Evolutionary conservation across 768 basidiomycete genomes (phyloP), one percentile per base, ranked within the genome.

Genomic region (Trametes cingulata): DNA sequence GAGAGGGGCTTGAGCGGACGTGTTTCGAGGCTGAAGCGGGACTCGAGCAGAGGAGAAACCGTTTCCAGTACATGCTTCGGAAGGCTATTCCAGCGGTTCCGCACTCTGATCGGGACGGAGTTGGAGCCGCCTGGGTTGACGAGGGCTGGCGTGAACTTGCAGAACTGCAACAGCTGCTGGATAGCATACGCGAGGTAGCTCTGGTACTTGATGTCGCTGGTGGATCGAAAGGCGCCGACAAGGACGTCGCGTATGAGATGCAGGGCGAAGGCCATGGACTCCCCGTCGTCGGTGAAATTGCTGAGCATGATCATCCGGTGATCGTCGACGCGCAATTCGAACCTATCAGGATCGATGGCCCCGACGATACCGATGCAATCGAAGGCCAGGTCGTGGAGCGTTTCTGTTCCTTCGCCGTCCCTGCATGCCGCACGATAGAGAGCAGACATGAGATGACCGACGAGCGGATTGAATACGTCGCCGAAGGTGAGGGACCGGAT

Each of bases 331-430:
- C 77, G 75, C 19, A 93, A 78, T 63, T 92, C 88, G 67, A 90
- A 90, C 49, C 97, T 82, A 76, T 98, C 96, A 0, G 96, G 96
- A 73, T 99, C 97, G 17, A 95, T 81, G 2, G 97, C 97, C 6
- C 97, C 97, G 13, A 98, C 75, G 20, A 92, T 83, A 1, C 95
- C 94, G 56, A 98, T 85, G 69, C 93, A 97, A 69, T 97, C 92
- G 68, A 88, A 95, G 0, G 93, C 89, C 19, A 91, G 73, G 42
- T 84, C 75, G 17, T 86, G 85, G 9, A 94, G 68, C 1, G 78
- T 68, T 45, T 95, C 89, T 6, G 81, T 80, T 6, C 82, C 85
- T 48, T 95, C 92, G 0, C 86, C 87, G 63, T 96, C 94, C 9
- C 92, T 83, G 53, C 85, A 85, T 0, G 90, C 88, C 0, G 87